Evolutionary conservation across 2,329 filamentous ascomycete genomes (phyloP), one percentile per base, ranked within the genome.

Genomic region (Xylaria arbuscula): DNA sequence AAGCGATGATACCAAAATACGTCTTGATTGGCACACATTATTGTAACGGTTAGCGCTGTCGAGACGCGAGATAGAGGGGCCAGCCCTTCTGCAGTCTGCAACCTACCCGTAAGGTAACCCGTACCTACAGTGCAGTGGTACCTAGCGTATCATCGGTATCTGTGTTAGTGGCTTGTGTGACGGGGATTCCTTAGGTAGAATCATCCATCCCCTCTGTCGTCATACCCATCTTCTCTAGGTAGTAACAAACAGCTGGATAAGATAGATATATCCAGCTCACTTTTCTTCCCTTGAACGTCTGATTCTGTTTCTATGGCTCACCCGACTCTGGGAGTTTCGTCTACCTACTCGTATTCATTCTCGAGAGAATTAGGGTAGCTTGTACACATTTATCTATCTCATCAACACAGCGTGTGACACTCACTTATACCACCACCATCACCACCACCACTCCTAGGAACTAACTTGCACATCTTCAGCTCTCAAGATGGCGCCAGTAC

Each of bases 401-500:
- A 28, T 28, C 28, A 50, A 42, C 24, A 42, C 17, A 19, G 36
- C n/a, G 19, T 3, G 42, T 7, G 2, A 7, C 6, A 45, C 40
- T 17, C n/a, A 19, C 4, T 17, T 42, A 42, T 42, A 42, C 40
- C 40, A 42, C 8, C 42, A n/a, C 15, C 15, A 15, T 45, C 17
- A 50, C 22, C 10, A 15, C 1, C 32, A 28, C 51, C 32, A 9
- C 36, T 42, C 13, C 9, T 40, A 5, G 28, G 28, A 3, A 61
- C n/a, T 32, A 15, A 17, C 19, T 54, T 32, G 15, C 47, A n/a
- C 22, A 53, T 61, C 24, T 45, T 38, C 11, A 60, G 47, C 62
- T 50, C 62, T 68, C 67, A 66, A 56, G 22, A 78, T 78, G 77
- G 76, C 76, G 48, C 75, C 77, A 13, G 72, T 78, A 19, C 75